Evolutionary conservation across 495 filamentous ascomycete species (phyloP), one percentile per base, ranked within the genome.

Genomic region (Aspergillus campestris): DNA sequence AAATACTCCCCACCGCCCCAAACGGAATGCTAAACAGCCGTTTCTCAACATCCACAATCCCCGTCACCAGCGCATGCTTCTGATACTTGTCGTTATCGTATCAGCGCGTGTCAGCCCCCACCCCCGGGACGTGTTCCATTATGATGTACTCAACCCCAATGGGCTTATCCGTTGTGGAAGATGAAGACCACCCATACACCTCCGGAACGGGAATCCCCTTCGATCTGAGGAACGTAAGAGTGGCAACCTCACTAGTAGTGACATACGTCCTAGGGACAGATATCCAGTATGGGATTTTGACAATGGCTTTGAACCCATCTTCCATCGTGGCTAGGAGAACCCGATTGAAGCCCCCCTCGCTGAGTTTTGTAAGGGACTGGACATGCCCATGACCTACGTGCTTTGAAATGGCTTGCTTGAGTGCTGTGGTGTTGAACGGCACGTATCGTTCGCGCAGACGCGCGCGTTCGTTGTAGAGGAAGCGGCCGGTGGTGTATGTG

Each of bases 171-270:
- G 15, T 13, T 9, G 44, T 45, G 6, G n/a, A n/a, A n/a, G n/a
- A n/a, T n/a, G 45, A 50, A 31, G 42, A 52, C 27, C 36, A 55
- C 0, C 40, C 43, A 42, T 57, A 49, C 5, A 60, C 47, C 38
- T 59, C 53, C 28, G 34, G 42, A 9, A 51, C 48, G 6, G 64
- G 60, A 7, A 59, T 44, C 4, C 53, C 51, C 24, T 59, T 56
- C 0, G 51, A 51, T 8, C 48, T 52, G 10, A 62, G 55, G 35
- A 57, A 69, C 10, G 40, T 48, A 24, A 65, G 38, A 32, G 62
- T 67, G n/a, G 62, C 64, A n/a, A 58, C 66, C 52, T 67, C 66
- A 49, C 60, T 67, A 29, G 64, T 62, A 2, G 57, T 59, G 8
- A 52, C 44, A 28, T 63, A 55, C 7, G 48, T 39, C 13, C 47